Evolutionary conservation across 345 rosid genomes (phyloP).

Genomic region (Eucalyptus decipiens): DNA sequence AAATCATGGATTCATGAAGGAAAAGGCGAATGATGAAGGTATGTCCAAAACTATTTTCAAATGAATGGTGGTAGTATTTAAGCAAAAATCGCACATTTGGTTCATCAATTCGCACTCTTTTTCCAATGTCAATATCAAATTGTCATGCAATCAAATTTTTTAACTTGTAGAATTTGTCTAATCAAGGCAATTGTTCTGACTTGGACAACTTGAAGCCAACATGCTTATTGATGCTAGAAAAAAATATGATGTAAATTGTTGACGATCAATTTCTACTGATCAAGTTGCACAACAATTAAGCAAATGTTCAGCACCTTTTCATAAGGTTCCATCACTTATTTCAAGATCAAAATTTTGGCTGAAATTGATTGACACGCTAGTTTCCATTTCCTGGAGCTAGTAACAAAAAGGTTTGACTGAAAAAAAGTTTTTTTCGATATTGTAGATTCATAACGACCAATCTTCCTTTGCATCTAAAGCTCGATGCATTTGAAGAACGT

Average conservation of each 20-base stretch:
- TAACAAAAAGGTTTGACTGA: no score
- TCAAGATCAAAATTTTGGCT: background rate
- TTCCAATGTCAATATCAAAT: background rate
- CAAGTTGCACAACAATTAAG: background rate
- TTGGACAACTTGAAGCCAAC: background rate
- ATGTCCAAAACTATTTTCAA: background rate
- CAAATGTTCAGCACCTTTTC: background rate
- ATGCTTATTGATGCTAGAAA: no score
- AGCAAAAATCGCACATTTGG: background rate
- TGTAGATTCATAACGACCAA: background rate
- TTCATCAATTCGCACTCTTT: background rate
- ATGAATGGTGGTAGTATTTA: background rate
- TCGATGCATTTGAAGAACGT: background rate
- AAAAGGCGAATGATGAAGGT: no score
- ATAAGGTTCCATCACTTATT: background rate
- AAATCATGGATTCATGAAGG: background rate
- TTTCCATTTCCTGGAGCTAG: background rate
- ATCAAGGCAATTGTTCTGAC: background rate
- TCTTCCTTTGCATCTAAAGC: background rate
- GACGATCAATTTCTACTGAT: background rate
- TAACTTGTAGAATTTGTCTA: background rate
- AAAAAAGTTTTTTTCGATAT: background rate
- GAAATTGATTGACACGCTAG: background rate
- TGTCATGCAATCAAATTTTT: background rate
- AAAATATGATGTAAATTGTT: background rate